A percentile compares a stretch with the other conserved stretches of the same genome.
phyloP scores from a whole-genome alignment of 192 early-diverging fungal genomes.

The Spinellus fusiger region DNA sequence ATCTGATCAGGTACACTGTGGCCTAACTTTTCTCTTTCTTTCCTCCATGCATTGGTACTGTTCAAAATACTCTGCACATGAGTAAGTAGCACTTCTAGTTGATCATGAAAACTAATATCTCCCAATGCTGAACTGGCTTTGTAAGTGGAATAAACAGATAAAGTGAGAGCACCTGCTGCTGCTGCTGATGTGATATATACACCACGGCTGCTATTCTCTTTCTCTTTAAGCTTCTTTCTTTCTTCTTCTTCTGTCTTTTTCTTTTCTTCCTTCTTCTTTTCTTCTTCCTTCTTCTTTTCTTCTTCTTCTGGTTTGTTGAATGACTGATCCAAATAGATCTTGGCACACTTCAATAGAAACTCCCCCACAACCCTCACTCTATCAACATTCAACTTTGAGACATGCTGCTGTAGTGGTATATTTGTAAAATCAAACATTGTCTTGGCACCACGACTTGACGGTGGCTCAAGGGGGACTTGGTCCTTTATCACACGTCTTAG shows the following conservation, averaged over 20 bases:
- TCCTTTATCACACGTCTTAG: conserved; percentile 26
- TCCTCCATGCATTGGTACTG: conserved; percentile 43
- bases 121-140: conserved; percentile 35
- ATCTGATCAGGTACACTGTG: conserved; percentile 35
- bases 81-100: conserved; percentile 34
- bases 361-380: conserved; percentile 6
- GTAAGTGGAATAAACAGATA: conserved; percentile 42
- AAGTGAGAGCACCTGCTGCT: conserved; percentile 31
- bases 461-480: conserved; percentile 23
- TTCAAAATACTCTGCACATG: conserved; percentile 38
- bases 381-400: background rate
- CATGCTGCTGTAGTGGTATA: background rate
- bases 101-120: conserved; percentile 41
- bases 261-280: conserved; percentile 6
- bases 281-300: conserved; percentile 10
- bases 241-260: background rate
- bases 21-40: conserved; percentile 31
- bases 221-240: conserved; percentile 9
- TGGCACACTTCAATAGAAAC: background rate
- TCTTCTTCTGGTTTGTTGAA: background rate
- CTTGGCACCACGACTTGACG: conserved; percentile 1
- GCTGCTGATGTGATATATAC: conserved; percentile 25
- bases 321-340: conserved; percentile 3
- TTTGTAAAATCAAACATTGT: conserved; percentile 2
- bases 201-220: background rate